Conservation (phyloP, 1,284 basidiomycete genomes). For the Marasmius sp. region DNA sequence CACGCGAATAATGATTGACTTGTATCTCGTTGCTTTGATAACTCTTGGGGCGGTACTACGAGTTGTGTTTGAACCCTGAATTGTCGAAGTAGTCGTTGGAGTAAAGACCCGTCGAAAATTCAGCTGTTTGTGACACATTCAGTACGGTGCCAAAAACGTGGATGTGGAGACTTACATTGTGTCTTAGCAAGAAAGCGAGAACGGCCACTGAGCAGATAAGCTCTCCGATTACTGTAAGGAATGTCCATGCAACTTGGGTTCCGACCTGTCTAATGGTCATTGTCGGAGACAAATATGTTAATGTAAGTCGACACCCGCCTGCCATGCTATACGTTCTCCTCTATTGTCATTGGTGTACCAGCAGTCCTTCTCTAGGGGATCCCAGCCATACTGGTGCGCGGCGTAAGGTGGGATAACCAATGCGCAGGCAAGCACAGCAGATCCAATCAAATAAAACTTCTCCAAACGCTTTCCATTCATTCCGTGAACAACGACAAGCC, state of each 20-base stretch:
- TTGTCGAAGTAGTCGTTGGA: neutral
- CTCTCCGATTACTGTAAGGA: slow-evolving; percentile 14
- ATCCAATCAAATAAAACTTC: slow-evolving; percentile 19
- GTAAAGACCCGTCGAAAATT: slow-evolving; percentile 3
- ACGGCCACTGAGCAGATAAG: slow-evolving; percentile 3
- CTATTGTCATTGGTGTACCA: slow-evolving; percentile 22
- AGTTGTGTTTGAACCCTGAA: neutral
- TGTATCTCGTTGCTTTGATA: slow-evolving; percentile 15
- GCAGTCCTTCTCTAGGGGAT: slow-evolving; percentile 20
- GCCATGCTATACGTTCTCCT: slow-evolving; percentile 19
- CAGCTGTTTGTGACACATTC: slow-evolving; percentile 1
- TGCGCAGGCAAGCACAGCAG: slow-evolving; percentile 11
- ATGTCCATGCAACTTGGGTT: slow-evolving; percentile 23
- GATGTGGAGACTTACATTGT: slow-evolving; percentile 5
- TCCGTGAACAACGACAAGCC: slow-evolving; percentile 21
- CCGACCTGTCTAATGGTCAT: slow-evolving; percentile 12
- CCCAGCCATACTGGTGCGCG: slow-evolving; percentile 23
- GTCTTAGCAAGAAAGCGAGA: slow-evolving; percentile 6
- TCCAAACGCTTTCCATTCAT: slow-evolving; percentile 21
- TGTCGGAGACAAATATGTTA: neutral
- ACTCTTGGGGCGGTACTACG: slow-evolving; percentile 4
- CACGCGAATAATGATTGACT: slow-evolving; percentile 20
- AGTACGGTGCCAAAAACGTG: neutral
- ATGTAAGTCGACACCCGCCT: slow-evolving; percentile 11
- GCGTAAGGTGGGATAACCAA: slow-evolving; percentile 22